These are phyloP conservation scores for Calonectria leucothoes DNA, from an alignment of 2,329 filamentous ascomycete genomes.

Conservation along the genomic window DNA sequence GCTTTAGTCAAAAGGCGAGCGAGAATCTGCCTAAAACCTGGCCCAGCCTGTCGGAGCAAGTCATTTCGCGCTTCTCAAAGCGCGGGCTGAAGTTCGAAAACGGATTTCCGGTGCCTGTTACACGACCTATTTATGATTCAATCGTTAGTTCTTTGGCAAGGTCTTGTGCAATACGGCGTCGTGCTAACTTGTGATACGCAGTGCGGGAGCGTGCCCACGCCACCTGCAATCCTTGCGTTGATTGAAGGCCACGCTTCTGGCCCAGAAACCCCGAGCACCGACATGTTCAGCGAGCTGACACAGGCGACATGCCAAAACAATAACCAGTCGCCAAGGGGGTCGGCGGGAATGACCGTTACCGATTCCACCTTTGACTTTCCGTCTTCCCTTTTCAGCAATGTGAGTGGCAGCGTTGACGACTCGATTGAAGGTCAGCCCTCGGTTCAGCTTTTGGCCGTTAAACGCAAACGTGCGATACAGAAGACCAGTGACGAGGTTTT, in stretches of 20 bases:
- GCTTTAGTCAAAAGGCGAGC: background rate
- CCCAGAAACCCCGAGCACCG: background rate
- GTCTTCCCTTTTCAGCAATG: background rate
- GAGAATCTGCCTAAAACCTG: background rate
- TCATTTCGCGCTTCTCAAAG: background rate
- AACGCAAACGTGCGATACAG: background rate
- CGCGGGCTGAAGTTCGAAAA: background rate
- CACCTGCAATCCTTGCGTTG: background rate
- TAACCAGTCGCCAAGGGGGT: background rate
- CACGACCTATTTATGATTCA: background rate
- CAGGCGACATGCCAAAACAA: background rate
- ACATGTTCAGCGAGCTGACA: background rate
- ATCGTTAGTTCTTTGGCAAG: background rate
- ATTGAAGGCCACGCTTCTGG: background rate
- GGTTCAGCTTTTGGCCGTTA: background rate
- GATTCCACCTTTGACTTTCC: background rate
- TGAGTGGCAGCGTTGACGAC: background rate
- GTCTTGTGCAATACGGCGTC: background rate
- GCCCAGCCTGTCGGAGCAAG: background rate
- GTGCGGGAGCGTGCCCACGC: background rate
- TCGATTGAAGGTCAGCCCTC: background rate
- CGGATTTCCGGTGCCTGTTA: background rate
- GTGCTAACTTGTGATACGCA: background rate
- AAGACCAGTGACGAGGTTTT: background rate
- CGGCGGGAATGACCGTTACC: background rate